A percentile compares a stretch with the other conserved stretches of the same genome.
These are phyloP conservation scores for Alternaria atra DNA, from an alignment of 2,329 filamentous ascomycete species.

Conservation along the genomic window DNA sequence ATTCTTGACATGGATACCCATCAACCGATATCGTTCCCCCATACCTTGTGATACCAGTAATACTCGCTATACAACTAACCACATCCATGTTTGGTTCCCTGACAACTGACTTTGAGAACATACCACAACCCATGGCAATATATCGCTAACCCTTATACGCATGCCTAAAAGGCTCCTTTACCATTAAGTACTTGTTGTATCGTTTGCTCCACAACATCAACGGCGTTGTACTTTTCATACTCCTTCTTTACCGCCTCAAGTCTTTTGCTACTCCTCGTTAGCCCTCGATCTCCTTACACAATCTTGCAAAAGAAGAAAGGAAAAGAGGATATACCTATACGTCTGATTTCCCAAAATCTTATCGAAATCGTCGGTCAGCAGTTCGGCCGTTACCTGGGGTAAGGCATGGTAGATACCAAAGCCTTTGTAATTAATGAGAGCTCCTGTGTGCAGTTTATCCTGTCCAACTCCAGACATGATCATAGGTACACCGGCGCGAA, in stretches of 20 bases:
- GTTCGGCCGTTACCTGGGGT: neutral
- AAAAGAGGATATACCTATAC: conserved; percentile 1
- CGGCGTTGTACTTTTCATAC: conserved; percentile 15
- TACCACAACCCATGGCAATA: neutral
- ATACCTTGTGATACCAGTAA: too few relatives aligned
- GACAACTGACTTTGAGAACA: neutral
- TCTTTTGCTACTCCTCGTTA: neutral
- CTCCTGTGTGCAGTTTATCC: conserved; percentile 53
- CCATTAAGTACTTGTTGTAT: conserved; percentile 6
- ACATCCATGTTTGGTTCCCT: too few relatives aligned
- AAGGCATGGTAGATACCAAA: conserved; percentile 18
- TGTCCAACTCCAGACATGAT: conserved; percentile 55
- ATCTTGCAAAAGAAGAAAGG: neutral
- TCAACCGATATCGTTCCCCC: too few relatives aligned
- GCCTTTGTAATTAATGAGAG: conserved; percentile 22
- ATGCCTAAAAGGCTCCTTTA: neutral
- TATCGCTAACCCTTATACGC: neutral
- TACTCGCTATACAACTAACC: too few relatives aligned
- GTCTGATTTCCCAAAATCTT: conserved; percentile 13
- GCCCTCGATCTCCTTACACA: neutral
- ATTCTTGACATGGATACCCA: too few relatives aligned
- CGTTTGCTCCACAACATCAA: conserved; percentile 13
- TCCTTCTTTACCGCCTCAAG: conserved; percentile 1
- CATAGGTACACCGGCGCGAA: conserved; percentile 59
- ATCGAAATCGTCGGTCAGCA: conserved; percentile 8